phyloP scores from a whole-genome alignment of 2,329 filamentous ascomycete species.

The Pseudophaeomoniella oleicola region DNA sequence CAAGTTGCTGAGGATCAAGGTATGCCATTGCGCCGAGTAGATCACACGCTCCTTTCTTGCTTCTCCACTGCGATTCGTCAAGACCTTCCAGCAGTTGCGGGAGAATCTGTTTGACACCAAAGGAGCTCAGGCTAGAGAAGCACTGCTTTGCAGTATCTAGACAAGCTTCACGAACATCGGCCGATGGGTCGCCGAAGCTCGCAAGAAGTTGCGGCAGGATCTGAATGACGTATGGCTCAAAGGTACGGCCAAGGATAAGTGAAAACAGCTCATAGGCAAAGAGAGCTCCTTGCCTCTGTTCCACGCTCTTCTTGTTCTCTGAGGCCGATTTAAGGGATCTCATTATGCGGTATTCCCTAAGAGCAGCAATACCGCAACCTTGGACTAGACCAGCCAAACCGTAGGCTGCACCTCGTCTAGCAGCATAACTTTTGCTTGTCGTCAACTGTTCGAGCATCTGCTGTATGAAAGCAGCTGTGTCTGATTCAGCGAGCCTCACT shows the following conservation, averaged over 20 bases:
- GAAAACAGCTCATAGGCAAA: slow-evolving; percentile 85
- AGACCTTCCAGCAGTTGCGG: slow-evolving; percentile 83
- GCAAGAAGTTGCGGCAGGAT: slow-evolving; percentile 80
- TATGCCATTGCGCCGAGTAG: slow-evolving; percentile 97
- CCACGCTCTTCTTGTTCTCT: slow-evolving; percentile 90
- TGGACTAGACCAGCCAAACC: slow-evolving; percentile 80
- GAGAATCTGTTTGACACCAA: slow-evolving; percentile 86
- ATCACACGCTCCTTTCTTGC: slow-evolving; percentile 95
- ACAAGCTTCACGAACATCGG: slow-evolving; percentile 84
- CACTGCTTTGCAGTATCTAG: slow-evolving; percentile 87
- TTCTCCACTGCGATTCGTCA: slow-evolving; percentile 93
- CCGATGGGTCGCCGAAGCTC: slow-evolving; percentile 76
- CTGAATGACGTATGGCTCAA: slow-evolving; percentile 94
- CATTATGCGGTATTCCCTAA: slow-evolving; percentile 78
- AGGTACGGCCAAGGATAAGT: slow-evolving; percentile 69
- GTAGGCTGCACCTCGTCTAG: slow-evolving; percentile 83
- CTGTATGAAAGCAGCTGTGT: slow-evolving; percentile 66
- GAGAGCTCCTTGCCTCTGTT: slow-evolving; percentile 77
- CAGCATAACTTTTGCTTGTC: slow-evolving; percentile 80
- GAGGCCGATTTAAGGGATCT: slow-evolving; percentile 62
- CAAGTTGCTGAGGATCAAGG: slow-evolving; percentile 86
- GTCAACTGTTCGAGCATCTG: slow-evolving; percentile 71
- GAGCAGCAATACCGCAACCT: slow-evolving; percentile 68
- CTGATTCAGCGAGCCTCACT: slow-evolving; percentile 65
- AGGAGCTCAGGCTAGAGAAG: slow-evolving; percentile 86